Percentiles rank a stretch among this genome's conserved stretches.
Conservation (phyloP, 2,329 filamentous ascomycete species). For the Didymella arachidicola region DNA sequence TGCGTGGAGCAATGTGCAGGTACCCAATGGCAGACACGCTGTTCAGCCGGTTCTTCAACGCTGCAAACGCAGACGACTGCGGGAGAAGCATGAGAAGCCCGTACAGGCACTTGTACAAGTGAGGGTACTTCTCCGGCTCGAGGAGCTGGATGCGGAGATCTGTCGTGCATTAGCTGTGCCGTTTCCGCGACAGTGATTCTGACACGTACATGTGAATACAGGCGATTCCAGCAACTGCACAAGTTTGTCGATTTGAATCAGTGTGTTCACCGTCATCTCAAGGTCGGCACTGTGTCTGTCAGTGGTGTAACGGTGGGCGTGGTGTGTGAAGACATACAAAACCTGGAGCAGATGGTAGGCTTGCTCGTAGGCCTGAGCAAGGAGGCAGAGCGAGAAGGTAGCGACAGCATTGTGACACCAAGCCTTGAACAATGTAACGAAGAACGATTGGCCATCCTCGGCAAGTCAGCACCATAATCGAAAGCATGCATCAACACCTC, state of each 20-base stretch:
- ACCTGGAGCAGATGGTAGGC: conserved; percentile 96
- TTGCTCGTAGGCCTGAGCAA: conserved; percentile 97
- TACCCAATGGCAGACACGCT: conserved; percentile 97
- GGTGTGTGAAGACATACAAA: conserved; percentile 70
- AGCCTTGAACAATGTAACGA: conserved; percentile 90
- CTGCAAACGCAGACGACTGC: conserved; percentile 95
- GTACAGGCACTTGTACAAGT: conserved; percentile 97
- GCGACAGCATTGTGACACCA: conserved; percentile 99
- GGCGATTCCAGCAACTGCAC: conserved; percentile 96
- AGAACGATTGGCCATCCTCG: conserved; percentile 89
- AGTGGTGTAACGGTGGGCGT: conserved; percentile 28
- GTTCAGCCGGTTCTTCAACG: conserved; percentile 94
- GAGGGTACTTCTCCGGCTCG: conserved; percentile 92
- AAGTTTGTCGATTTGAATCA: conserved; percentile 98
- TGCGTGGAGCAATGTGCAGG: conserved; percentile 80
- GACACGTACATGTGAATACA: conserved; percentile 86
- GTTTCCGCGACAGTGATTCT: background rate
- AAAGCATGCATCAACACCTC: background rate
- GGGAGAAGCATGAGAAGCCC: conserved; percentile 97
- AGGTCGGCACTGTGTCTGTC: conserved; percentile 77
- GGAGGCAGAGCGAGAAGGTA: conserved; percentile 92
- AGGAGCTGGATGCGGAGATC: conserved; percentile 93
- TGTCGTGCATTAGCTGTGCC: conserved; percentile 49
- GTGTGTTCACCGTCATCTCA: conserved; percentile 98
- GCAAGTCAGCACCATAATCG: conserved; percentile 42